phyloP scores from a whole-genome alignment of 2,329 filamentous ascomycete species.

The Pestalotiopsis fici region DNA sequence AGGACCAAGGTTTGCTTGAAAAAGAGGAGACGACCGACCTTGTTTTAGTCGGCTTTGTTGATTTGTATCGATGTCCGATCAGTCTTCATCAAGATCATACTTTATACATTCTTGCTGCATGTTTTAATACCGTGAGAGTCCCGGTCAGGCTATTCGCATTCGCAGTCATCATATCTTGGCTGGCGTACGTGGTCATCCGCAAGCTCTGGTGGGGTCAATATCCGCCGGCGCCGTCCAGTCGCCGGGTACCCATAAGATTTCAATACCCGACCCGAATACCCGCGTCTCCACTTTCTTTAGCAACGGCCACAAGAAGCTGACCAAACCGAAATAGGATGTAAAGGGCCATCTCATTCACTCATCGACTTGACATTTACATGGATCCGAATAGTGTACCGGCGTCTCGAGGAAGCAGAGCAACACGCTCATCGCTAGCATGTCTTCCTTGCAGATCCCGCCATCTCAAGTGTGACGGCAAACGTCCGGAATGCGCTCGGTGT shows the following conservation, averaged over 20 bases:
- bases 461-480: conserved; percentile 52
- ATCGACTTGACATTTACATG: background rate
- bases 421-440: conserved; percentile 43
- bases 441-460: conserved; percentile 52
- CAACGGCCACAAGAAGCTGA: background rate
- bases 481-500: conserved; percentile 48
- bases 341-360: background rate
- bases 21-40: no score
- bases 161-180: background rate
- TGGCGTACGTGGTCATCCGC: conserved; percentile 3
- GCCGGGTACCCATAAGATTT: background rate
- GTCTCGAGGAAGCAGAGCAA: background rate
- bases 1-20: no score
- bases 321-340: background rate
- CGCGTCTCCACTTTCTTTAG: background rate
- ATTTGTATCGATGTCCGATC: no score
- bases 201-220: background rate
- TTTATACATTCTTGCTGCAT: no score
- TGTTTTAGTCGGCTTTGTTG: no score
- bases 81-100: no score
- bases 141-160: background rate
- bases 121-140: background rate
- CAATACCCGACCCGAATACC: conserved; percentile 2
- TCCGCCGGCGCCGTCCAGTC: background rate
- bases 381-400: background rate